phyloP scores from a whole-genome alignment of 2,329 filamentous ascomycete species.

The Microdochium bolleyi region DNA sequence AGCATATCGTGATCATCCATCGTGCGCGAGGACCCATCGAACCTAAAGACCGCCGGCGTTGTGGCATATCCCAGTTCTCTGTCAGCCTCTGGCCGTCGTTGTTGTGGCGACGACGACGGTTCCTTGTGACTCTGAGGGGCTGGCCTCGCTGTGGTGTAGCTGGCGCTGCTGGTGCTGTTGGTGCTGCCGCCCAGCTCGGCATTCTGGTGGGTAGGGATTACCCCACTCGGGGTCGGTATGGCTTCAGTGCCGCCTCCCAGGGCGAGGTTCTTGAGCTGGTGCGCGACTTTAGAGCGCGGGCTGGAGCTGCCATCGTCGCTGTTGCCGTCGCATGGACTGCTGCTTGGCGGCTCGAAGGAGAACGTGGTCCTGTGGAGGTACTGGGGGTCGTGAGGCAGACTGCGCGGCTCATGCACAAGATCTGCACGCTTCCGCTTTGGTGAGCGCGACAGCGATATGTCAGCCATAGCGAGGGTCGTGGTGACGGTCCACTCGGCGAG shows the following conservation, averaged over 20 bases:
- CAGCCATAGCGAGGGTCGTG: neutral
- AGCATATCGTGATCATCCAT: conserved; percentile 3
- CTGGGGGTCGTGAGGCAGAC: conserved; percentile 18
- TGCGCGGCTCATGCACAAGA: conserved; percentile 16
- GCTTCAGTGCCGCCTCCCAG: conserved; percentile 17
- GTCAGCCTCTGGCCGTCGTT: conserved; percentile 5
- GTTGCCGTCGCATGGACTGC: conserved; percentile 10
- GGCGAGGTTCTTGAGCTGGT: conserved; percentile 42
- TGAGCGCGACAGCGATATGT: conserved; percentile 13
- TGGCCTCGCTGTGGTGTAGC: conserved; percentile 3
- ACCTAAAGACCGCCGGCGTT: conserved; percentile 15
- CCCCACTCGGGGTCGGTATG: conserved; percentile 34
- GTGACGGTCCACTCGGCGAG: neutral
- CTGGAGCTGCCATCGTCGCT: conserved; percentile 40
- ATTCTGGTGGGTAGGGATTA: conserved; percentile 12
- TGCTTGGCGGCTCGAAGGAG: conserved; percentile 32
- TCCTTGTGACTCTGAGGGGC: conserved; percentile 2
- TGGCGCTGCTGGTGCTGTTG: conserved; percentile 1
- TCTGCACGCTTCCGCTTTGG: conserved; percentile 39
- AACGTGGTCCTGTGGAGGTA: conserved; percentile 22
- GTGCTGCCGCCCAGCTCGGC: conserved; percentile 2
- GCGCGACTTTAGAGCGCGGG: conserved; percentile 43
- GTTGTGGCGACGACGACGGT: conserved; percentile 2
- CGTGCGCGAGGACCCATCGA: conserved; percentile 12
- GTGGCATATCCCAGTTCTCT: conserved; percentile 7